Evolutionary conservation across 768 basidiomycete species (phyloP), one percentile per base, ranked within the genome.

Genomic region (Lactarius evosmus): DNA sequence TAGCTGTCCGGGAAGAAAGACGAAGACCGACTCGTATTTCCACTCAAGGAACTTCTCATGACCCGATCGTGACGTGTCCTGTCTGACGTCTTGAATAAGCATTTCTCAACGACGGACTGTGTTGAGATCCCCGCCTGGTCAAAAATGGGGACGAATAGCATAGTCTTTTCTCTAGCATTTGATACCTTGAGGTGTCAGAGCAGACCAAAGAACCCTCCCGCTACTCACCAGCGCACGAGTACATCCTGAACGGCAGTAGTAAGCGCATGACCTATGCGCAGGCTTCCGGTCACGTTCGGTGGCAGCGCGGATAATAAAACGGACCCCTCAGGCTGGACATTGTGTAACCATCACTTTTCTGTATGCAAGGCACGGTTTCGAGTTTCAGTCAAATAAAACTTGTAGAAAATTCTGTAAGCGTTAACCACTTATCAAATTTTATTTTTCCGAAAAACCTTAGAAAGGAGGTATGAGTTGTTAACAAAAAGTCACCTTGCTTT

Each of bases 61-160:
- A 0, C 97, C 97, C 22, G 83, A 74, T 98, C 93, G 74, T 98
- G 95, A 60, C 95, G 79, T 2, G 91, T 91, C 75, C 88, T 80
- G 1, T 92, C 91, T 38, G 87, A 81, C 1, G 83, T 75, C 77
- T 96, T 99, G 78, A 84, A 89, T 36, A 98, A 72, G 22, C 95
- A 83, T 74, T 93, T 93, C 74, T 98, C 97, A 1, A 98, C 96
- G 16, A 99, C 95, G 52, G 92, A 92, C 75, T 99, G 97, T 0
- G 97, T 98, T 0, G 95, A 95, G 65, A 99, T 98, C 62, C 95
- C 95, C 0, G 97, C 97, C 70, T 99, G 97, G 75, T 99, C 97
- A 71, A 95, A 99, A 17, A 96, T 96, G 0, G 97, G 97, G 2
- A 87, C 84, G 72, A 89, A 98, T 0, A 98, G 79, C 0, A 90